Evolutionary conservation across 2,329 filamentous ascomycete genomes (phyloP), one percentile per base, ranked within the genome.

Genomic region (Blastomyces gilchristii): DNA sequence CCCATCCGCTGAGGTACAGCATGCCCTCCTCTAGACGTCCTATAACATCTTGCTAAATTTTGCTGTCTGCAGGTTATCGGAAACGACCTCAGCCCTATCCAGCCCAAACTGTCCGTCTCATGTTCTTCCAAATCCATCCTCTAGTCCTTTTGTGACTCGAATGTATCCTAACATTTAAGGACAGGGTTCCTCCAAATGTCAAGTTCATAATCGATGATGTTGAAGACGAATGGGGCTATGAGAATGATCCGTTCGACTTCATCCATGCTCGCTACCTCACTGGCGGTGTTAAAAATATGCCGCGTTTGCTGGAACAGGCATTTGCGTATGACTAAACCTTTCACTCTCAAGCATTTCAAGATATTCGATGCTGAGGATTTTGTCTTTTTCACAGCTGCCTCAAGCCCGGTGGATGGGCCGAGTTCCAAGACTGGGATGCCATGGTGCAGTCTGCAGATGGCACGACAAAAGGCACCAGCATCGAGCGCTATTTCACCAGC

Each of bases 201-300:
- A 75, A 76, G 28, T 85, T 84, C 67, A 74, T 83, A 69, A 77
- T 85, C 14, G 83, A 85, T 63, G 83, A 85, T 65, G 77, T 81
- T 28, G 83, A 85, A 70, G 78, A 77, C 62, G 76, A 78, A 5
- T 86, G 83, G 83, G 70, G 84, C 22, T 79, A 83, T 64, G 79
- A 80, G 6, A 69, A 71, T 3, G 79, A 84, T 64, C 77, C 81
- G 58, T 86, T 85, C 62, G 83, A 87, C 69, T 85, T 84, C 63
- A 79, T 87, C 41, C 84, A 86, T 68, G 79, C 81, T 22, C 78
- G 85, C 2, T 79, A 83, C 62, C 81, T 82, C 0, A 80, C 82
- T 18, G 79, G 82, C 76, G 81, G 79, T 2, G 80, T 86, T 62
- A 80, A 78, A 59, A 77, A 85, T 67, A 85, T 83, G 83, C 76